Base-by-base conservation (phyloP, 2,329 filamentous ascomycete genomes). In the Pleoardoris graminearum region DNA sequence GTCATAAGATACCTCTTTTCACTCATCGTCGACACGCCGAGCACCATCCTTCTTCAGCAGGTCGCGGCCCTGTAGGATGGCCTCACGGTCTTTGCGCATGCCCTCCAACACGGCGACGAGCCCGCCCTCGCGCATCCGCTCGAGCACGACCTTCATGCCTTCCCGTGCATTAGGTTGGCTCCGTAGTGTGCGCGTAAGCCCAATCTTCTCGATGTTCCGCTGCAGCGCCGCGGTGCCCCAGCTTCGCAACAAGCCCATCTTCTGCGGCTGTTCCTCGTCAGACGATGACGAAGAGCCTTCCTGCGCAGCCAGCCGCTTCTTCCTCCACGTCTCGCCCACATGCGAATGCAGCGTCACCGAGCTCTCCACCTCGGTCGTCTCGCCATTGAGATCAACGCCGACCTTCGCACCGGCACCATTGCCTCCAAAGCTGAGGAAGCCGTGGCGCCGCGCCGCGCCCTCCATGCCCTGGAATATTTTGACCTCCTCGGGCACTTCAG, bases 101-200 rank as follows among this genome's bases (percentile, higher is more conserved):
- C 85, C 86, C 59, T 89, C 86, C 25, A 90, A 74, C n/a, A 89
- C 87, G 19, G 75, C 85, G 14, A 88, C 84, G 16, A 90, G 75
- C 0, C 87, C 87, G 33, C 86, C 86, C 52, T 79, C 78, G 48
- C 87, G 78, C 67, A 90, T 72, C 42, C 89, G 80, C 72, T 91
- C 88, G 19, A 94, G 79, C 7, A 94, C 89, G 32, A 92, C 84
- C 51, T 84, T 85, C 90, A 94, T 93, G 43, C 90, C 90, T 70
- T 92, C 88, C 44, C 88, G 85, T 61, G 88, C 90, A 76, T 92
- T 92, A 46, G 87, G 85, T 63, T 93, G 81, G 68, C 90, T 88
- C 63, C 88, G 87, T 59, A 87, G 83, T 4, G 90, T 91, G 69
- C 90, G 88, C 66, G 85, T 87, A 33, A 89, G 85, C 10, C 88